Conservation (phyloP, 768 basidiomycete species). For the Mrakia frigida region DNA sequence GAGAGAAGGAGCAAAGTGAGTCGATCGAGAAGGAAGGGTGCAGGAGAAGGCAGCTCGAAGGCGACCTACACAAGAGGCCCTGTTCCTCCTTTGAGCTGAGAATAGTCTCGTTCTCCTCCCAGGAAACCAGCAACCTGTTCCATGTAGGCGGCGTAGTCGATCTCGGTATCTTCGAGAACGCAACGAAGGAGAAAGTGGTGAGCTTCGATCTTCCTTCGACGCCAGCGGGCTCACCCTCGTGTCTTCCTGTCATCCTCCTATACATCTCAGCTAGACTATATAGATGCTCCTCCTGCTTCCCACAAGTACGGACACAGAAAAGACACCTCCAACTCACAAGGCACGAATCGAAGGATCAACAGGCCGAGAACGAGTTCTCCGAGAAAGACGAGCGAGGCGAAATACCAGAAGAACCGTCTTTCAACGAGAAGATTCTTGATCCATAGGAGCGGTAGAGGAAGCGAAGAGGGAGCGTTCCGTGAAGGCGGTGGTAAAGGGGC, state of each 20-base stretch:
- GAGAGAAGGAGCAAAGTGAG: neutral
- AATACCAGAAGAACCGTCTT: conserved; percentile 18
- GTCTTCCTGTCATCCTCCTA: neutral
- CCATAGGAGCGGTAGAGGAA: neutral
- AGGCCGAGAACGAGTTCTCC: conserved; percentile 74
- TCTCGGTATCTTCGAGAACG: conserved; percentile 74
- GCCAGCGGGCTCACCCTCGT: neutral
- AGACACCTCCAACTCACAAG: conserved; percentile 56
- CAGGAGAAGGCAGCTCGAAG: neutral
- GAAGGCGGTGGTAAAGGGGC: neutral
- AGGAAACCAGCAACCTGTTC: conserved; percentile 72
- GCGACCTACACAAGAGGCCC: conserved; percentile 76
- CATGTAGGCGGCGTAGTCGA: conserved; percentile 97
- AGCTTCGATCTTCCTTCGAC: too few species aligned
- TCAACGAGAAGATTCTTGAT: neutral
- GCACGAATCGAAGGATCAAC: conserved; percentile 71
- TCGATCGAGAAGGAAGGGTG: neutral
- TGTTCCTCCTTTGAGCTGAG: conserved; percentile 75
- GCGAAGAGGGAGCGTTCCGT: too few species aligned
- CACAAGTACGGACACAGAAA: too few species aligned
- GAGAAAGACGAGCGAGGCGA: conserved; percentile 61
- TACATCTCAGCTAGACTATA: neutral
- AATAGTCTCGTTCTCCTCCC: conserved; percentile 77
- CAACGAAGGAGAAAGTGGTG: neutral
- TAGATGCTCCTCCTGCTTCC: too few species aligned